Base-by-base conservation (phyloP, 768 basidiomycete species). In the Hydnomerulius pinastri region DNA sequence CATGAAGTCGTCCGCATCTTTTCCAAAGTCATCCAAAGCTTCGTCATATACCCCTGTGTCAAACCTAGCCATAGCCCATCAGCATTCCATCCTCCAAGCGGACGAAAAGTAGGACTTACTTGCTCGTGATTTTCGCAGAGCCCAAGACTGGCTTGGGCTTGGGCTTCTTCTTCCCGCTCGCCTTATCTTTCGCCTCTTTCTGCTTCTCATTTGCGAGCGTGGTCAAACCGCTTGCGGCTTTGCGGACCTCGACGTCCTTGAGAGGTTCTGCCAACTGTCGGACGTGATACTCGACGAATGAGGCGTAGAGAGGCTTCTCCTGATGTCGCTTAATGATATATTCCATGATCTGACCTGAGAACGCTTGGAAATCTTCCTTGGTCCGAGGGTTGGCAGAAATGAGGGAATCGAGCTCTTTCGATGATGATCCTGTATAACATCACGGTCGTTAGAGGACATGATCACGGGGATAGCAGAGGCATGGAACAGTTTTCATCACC, bases 181-280 rank as follows among this genome's bases (percentile, higher is more conserved):
- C 77, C 67, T 88, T 91, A 29, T 94, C 92, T 55, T 87, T 80
- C 59, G 87, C 85, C 64, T 92, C 92, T 71, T 84, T 90, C 73
- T 95, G 91, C 74, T 98, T 99, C 74, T 95, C 92, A 62, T 96
- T 98, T 43, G 93, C 89, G 6, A 98, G 76, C 3, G 90, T 86
- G 13, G 90, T 92, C 47, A 99, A 73, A 4, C 77, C 84, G 43
- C 84, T 88, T 0, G 92, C 90, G 0, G 83, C 90, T 66, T 98
- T 98, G 54, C 94, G 81, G 23, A 93, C 86, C 59, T 99, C 96
- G 44, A 93, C 84, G 54, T 98, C 93, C 61, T 86, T 89, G 47
- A 98, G 77, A 5, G 92, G 83, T 51, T 75, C 70, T 1, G 87
- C 85, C 13, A 97, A 71, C 43, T 85, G 85, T 39, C 86, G 84